Percentiles rank a stretch among this genome's conserved stretches.
phyloP scores from a whole-genome alignment of 345 rosid genomes.

The Carallia brachiata region DNA sequence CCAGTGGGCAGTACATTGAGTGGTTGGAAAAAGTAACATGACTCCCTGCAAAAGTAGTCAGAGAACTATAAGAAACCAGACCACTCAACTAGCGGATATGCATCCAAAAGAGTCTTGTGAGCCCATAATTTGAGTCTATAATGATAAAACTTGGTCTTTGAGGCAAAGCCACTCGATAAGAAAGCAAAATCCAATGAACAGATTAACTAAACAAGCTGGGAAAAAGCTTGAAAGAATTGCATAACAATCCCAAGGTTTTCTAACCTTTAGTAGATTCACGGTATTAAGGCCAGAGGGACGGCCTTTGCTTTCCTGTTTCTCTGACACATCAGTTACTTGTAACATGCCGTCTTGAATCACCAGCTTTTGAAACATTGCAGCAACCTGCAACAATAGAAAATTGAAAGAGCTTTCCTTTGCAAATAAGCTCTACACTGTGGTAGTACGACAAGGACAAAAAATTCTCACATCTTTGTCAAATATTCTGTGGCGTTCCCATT shows the following conservation, averaged over 20 bases:
- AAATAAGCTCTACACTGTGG: neutral
- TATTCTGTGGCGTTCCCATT: slow-evolving; percentile 87
- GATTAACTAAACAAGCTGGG: neutral
- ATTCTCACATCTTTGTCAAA: slow-evolving; percentile 81
- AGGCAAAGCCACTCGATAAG: neutral
- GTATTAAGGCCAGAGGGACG: slow-evolving; percentile 94
- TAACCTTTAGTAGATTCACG: slow-evolving; percentile 88
- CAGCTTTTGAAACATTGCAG: slow-evolving; percentile 71
- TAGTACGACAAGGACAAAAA: slow-evolving; percentile 14
- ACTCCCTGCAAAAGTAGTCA: too few relatives aligned
- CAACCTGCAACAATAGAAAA: slow-evolving; percentile 52
- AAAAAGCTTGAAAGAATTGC: neutral
- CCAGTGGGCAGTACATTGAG: too few relatives aligned
- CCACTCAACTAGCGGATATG: too few relatives aligned
- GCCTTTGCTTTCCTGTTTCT: slow-evolving; percentile 76
- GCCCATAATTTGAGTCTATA: too few relatives aligned
- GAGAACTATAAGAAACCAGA: too few relatives aligned
- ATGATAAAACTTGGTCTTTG: neutral
- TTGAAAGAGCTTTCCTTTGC: slow-evolving; percentile 5
- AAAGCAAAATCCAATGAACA: neutral
- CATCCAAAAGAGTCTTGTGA: too few relatives aligned
- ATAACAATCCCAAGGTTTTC: slow-evolving; percentile 17
- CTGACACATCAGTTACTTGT: slow-evolving; percentile 66
- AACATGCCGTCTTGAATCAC: slow-evolving; percentile 67
- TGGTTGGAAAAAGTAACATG: too few relatives aligned